These are phyloP conservation scores for Agaricus subrufescens DNA, from an alignment of 768 basidiomycete species.

Conservation along the genomic window DNA sequence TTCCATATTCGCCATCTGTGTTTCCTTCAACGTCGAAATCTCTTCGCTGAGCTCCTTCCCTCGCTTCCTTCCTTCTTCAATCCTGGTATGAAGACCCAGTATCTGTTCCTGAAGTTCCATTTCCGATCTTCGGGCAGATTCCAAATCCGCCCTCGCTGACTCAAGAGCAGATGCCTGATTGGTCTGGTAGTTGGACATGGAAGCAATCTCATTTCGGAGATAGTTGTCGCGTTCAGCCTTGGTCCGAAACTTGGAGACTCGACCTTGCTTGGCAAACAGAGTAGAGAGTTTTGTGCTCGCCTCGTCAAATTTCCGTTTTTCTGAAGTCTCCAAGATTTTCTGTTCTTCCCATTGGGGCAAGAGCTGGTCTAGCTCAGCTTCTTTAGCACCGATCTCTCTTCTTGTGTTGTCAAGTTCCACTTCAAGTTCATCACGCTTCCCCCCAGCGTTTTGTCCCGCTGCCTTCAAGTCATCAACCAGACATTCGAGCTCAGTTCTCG, in stretches of 20 bases:
- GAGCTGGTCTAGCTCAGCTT: conserved; percentile 56
- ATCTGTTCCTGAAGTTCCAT: conserved; percentile 57
- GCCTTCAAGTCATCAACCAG: conserved; percentile 71
- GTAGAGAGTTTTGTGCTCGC: conserved; percentile 66
- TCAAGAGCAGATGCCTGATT: conserved; percentile 55
- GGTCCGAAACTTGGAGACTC: conserved; percentile 79
- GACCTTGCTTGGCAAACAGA: conserved; percentile 88
- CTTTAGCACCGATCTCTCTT: conserved; percentile 56
- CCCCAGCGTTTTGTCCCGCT: conserved; percentile 60
- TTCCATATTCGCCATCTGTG: conserved; percentile 68
- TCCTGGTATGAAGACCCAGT: conserved; percentile 47
- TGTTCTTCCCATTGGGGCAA: conserved; percentile 68
- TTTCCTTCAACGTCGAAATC: conserved; percentile 54
- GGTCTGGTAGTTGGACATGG: conserved; percentile 56
- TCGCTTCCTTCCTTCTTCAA: conserved; percentile 60
- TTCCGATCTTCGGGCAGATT: conserved; percentile 41
- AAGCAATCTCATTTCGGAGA: conserved; percentile 72
- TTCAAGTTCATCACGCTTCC: conserved; percentile 58
- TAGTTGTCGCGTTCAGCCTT: conserved; percentile 81
- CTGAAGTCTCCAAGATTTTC: conserved; percentile 42
- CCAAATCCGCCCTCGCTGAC: conserved; percentile 46
- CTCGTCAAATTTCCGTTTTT: conserved; percentile 69
- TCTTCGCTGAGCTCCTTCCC: conserved; percentile 60
- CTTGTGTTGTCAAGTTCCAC: conserved; percentile 60
- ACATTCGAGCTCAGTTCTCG: conserved; percentile 84